Percentiles rank a stretch among this genome's conserved stretches.
phyloP scores from a whole-genome alignment of 208 protist species.

The Trypanosoma caninum region DNA sequence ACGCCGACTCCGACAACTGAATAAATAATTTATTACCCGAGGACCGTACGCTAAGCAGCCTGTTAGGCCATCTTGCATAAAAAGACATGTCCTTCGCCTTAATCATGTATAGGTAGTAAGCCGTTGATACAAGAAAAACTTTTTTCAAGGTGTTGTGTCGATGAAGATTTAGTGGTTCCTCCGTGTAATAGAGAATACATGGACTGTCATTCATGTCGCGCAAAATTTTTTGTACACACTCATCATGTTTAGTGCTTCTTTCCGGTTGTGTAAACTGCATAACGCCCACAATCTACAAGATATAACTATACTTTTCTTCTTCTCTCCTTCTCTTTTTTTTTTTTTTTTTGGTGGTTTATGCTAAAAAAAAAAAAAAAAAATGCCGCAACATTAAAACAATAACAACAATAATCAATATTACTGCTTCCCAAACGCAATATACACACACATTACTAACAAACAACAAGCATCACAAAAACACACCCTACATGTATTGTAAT shows the following conservation, averaged over 20 bases:
- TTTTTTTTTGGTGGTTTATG: too few species aligned
- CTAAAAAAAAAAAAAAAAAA: not conserved
- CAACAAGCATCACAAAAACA: not conserved
- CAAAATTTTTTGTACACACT: conserved; percentile 63
- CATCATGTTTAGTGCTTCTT: conserved; percentile 1
- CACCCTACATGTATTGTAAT: too few species aligned
- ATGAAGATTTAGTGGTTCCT: conserved; percentile 36
- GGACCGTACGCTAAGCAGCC: conserved; percentile 37
- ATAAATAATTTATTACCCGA: conserved; percentile 19
- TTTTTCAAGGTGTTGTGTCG: conserved; percentile 43
- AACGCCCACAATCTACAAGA: not conserved
- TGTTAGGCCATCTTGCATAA: conserved; percentile 74
- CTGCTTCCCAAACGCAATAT: not conserved
- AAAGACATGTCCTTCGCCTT: conserved; percentile 72
- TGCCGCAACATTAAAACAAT: not conserved
- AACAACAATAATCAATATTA: not conserved
- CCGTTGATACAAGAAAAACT: conserved; percentile 66
- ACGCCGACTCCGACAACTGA: conserved; percentile 3
- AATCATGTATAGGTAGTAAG: conserved; percentile 80
- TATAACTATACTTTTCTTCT: not conserved
- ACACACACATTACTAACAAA: too few species aligned
- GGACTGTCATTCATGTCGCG: conserved; percentile 70
- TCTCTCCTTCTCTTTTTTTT: not conserved
- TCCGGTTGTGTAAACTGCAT: not conserved
- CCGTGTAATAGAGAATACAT: conserved; percentile 58